phyloP scores from a whole-genome alignment of 2,329 filamentous ascomycete species.

The Alternaria triticina region DNA sequence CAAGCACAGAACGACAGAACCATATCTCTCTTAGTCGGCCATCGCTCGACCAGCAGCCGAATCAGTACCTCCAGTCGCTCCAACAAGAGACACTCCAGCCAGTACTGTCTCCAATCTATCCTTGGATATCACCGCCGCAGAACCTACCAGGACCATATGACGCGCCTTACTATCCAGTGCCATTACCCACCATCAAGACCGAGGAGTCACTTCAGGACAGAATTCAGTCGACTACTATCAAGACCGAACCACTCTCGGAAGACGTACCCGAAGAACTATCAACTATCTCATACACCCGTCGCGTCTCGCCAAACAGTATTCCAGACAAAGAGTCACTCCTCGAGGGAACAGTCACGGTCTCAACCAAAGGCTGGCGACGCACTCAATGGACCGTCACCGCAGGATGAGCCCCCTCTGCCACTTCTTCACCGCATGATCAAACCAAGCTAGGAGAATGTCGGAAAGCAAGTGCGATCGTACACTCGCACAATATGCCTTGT shows the following conservation, averaged over 20 bases:
- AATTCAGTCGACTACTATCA: slow-evolving; percentile 8
- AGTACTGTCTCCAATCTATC: slow-evolving; percentile 34
- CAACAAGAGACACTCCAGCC: slow-evolving; percentile 23
- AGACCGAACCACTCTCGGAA: slow-evolving; percentile 9
- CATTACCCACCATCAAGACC: slow-evolving; percentile 32
- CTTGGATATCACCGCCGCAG: slow-evolving; percentile 42
- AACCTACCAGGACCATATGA: slow-evolving; percentile 45
- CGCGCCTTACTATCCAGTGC: slow-evolving; percentile 42
- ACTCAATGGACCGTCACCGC: slow-evolving; percentile 44
- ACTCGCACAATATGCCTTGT: neutral
- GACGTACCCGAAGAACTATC: slow-evolving; percentile 1
- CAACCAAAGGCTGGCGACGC: slow-evolving; percentile 41
- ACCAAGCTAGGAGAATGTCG: neutral
- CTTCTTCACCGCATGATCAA: neutral
- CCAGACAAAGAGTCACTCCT: slow-evolving; percentile 19
- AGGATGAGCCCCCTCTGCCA: slow-evolving; percentile 24
- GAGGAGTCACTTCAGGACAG: slow-evolving; percentile 16
- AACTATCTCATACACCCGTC: slow-evolving; percentile 32
- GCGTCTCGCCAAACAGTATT: slow-evolving; percentile 32
- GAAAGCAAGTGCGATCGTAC: neutral
- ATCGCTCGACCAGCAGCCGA: slow-evolving; percentile 4
- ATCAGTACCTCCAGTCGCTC: slow-evolving; percentile 20
- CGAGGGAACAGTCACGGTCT: slow-evolving; percentile 35
- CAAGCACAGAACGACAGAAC: neutral
- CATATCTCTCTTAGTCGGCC: neutral